Evolutionary conservation across 2,329 filamentous ascomycete species (phyloP).

Genomic region (Harringtonia lauricola): DNA sequence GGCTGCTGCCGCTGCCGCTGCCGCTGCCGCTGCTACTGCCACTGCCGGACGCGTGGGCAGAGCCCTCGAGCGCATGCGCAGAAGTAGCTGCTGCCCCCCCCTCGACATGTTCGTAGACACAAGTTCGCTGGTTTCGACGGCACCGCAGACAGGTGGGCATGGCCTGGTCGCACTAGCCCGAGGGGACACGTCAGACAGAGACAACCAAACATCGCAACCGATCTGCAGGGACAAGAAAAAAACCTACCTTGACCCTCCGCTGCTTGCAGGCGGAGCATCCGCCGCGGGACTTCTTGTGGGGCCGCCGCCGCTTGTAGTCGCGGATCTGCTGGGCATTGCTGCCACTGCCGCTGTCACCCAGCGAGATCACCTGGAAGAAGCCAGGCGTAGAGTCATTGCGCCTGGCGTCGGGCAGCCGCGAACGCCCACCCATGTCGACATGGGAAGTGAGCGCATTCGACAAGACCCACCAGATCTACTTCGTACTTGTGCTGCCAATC

Average conservation of each 20-base stretch:
- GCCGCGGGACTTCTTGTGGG: conserved; percentile 13
- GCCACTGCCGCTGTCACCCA: conserved; percentile 17
- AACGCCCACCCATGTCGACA: conserved; percentile 7
- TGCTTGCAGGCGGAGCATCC: conserved; percentile 15
- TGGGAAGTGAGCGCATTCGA: background rate
- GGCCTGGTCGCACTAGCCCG: conserved; percentile 15
- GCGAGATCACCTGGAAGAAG: conserved; percentile 14
- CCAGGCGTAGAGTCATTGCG: conserved; percentile 6
- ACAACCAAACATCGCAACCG: too few relatives aligned
- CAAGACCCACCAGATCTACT: too few relatives aligned
- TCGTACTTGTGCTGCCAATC: too few relatives aligned
- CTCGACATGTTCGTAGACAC: conserved; percentile 8
- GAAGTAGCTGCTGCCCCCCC: background rate
- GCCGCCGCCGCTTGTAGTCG: conserved; percentile 13
- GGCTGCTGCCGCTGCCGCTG: background rate
- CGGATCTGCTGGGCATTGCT: conserved; percentile 6
- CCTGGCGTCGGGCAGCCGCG: conserved; percentile 3
- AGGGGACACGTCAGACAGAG: too few relatives aligned
- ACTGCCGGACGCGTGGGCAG: too few relatives aligned
- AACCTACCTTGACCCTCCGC: conserved; percentile 14
- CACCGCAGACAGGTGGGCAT: conserved; percentile 12
- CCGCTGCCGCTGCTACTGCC: background rate
- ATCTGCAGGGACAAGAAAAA: too few relatives aligned
- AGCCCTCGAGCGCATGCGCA: too few relatives aligned
- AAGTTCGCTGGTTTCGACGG: conserved; percentile 11